Base-by-base conservation (phyloP, 305 asterid species). In the Fraxinus floribunda region DNA sequence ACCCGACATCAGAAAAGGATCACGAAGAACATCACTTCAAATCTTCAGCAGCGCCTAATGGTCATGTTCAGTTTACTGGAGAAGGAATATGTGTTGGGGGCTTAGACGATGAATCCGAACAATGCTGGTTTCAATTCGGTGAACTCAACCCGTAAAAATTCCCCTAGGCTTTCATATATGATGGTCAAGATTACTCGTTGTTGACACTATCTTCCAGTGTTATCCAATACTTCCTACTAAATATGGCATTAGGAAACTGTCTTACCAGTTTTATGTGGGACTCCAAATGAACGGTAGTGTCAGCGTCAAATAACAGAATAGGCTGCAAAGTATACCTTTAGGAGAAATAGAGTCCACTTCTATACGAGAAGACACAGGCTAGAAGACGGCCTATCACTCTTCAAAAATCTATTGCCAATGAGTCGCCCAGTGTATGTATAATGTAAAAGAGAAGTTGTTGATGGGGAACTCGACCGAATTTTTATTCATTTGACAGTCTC, bases 51-150 rank as follows among this genome's bases (percentile, higher is more conserved):
- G 80, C 94, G 98, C 60, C 91, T 94, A 22, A 86, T 93, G 89
- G 90, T 94, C 57, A 91, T 92, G 95, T 91, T 91, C 85, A 90
- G 97, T 29, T 91, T 85, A 49, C 84, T 95, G 79, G 98, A 95
- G 89, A 94, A 95, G 88, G 98, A 95, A 89, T 95, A 90, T 71
- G 92, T 93, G 74, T 90, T 94, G 0, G 90, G 90, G 66, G 79
- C 83, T 5, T 91, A 88, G 87, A 84, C 55, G 79, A 41, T 57
- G 68, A 57, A 60, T 57, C 35, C 49, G 15, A 55, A 1, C 16
- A 52, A 18, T 3, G 60, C 22, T 57, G 68, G 68, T 18, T 57
- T 57, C 68, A 18, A 57, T 57, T n/a, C 32, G n/a, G 36, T n/a
- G 68, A 81, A 77, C 10, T 0, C 55, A 36, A 18, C 68, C 4